A percentile compares a stretch with the other conserved stretches of the same genome.
phyloP scores from a whole-genome alignment of 805 yeast species.

The Pichia eremophila region DNA sequence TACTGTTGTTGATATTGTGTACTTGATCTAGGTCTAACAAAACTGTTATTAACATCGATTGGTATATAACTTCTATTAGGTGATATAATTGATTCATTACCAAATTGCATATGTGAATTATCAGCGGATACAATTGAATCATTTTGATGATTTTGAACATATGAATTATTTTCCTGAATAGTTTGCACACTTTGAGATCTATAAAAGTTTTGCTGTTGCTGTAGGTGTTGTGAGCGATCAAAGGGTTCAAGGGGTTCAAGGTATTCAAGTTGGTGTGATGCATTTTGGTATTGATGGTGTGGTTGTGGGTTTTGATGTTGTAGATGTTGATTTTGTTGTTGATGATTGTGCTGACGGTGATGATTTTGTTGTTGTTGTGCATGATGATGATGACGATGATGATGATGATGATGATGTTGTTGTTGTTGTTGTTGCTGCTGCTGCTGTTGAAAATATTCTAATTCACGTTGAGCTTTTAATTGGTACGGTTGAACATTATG shows the following conservation, averaged over 20 bases:
- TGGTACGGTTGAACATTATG: slow-evolving; percentile 4
- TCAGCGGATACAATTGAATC: not conserved
- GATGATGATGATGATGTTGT: too few relatives aligned
- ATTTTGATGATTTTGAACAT: not conserved
- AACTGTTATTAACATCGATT: not conserved
- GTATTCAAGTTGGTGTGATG: too few relatives aligned
- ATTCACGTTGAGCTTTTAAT: slow-evolving; percentile 8
- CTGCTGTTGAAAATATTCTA: slow-evolving; percentile 12
- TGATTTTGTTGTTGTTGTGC: slow-evolving; percentile 5
- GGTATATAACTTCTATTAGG: not conserved
- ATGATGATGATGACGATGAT: not conserved
- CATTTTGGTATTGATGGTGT: too few relatives aligned
- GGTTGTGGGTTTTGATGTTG: too few relatives aligned
- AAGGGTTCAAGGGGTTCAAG: too few relatives aligned
- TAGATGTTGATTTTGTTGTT: slow-evolving; percentile 3
- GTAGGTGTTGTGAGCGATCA: too few relatives aligned
- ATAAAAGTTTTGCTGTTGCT: too few relatives aligned
- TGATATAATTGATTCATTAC: not conserved
- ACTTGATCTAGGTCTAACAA: slow-evolving; percentile 6
- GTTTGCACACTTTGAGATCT: too few relatives aligned
- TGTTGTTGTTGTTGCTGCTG: slow-evolving; percentile 12
- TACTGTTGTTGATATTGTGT: slow-evolving; percentile 6
- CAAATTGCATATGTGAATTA: not conserved
- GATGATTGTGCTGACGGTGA: not conserved
- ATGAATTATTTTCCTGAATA: not conserved